Evolutionary conservation across 2,329 filamentous ascomycete genomes (phyloP), one percentile per base, ranked within the genome.

Genomic region (Phialemonium atrogriseum): DNA sequence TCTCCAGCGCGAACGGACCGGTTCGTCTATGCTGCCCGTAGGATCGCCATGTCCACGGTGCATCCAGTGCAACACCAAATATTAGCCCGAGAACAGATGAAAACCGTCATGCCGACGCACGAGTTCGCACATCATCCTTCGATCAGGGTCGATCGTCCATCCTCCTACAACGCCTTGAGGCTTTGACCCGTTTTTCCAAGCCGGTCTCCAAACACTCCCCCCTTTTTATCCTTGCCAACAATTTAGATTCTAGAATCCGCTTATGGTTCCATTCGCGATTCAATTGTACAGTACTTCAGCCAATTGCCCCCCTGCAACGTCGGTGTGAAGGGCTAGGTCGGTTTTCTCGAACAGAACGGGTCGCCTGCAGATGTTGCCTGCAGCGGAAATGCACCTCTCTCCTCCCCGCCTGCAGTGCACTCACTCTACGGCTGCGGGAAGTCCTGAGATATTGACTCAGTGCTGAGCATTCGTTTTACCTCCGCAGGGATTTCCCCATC

Each of bases 311-410:
- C 19, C 10, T 20, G 4, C 11, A 20, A 4, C 5, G 4, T 20
- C 17, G n/a, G n/a, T n/a, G n/a, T n/a, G n/a, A n/a, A n/a, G n/a
- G n/a, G n/a, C n/a, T n/a, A n/a, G n/a, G n/a, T n/a, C n/a, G n/a
- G n/a, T n/a, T n/a, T n/a, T n/a, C 26, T 28, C 17, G 2, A 9
- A 28, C 27, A 7, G 11, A 28, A 20, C 19, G 27, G 16, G 17
- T 19, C n/a, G 27, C 27, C 27, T 28, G 27, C 27, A 28, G 19
- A 28, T 28, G 21, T 28, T 28, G 11, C 27, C 27, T 19, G 27
- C 27, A 28, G 7, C 27, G 27, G 27, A 28, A 20, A 28, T 28
- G 27, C 27, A 28, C 20, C 17, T 17, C 17, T 20, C 19, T 13
- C n/a, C 17, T 13, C 27, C 16, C 27, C 27, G 27, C 16, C 25